A percentile compares a stretch with the other conserved stretches of the same genome.
Evolutionary conservation across 805 yeast genomes (phyloP).

Genomic region (Saccharomycopsis capsularis): DNA sequence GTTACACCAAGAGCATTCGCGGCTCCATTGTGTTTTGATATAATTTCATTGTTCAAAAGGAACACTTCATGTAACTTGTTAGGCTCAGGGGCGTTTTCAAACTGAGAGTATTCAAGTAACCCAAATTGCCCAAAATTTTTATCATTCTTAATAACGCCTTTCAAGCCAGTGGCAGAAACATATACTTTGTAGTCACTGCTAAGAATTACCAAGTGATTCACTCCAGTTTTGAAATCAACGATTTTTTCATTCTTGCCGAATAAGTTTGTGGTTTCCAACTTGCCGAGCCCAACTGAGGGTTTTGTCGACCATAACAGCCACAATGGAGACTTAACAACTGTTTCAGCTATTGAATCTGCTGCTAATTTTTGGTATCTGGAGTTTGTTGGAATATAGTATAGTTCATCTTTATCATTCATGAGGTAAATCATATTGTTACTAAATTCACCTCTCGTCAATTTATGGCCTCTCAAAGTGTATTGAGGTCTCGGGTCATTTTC

Average conservation of each 20-base stretch:
- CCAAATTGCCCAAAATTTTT: slow-evolving; percentile 76
- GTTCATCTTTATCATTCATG: slow-evolving; percentile 32
- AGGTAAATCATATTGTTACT: slow-evolving; percentile 52
- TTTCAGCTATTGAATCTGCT: slow-evolving; percentile 21
- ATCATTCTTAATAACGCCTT: slow-evolving; percentile 29
- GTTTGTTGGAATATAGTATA: slow-evolving; percentile 30
- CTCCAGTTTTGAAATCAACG: slow-evolving; percentile 53
- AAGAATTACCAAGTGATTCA: slow-evolving; percentile 58
- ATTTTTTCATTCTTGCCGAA: slow-evolving; percentile 41
- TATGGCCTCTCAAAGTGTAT: slow-evolving; percentile 40
- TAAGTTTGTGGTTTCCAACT: slow-evolving; percentile 32
- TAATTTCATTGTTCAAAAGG: slow-evolving; percentile 44
- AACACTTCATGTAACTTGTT: slow-evolving; percentile 48
- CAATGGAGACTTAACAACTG: slow-evolving; percentile 35
- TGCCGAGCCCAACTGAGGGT: not conserved
- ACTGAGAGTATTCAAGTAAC: slow-evolving; percentile 63
- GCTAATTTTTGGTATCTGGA: slow-evolving; percentile 25
- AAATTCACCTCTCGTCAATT: slow-evolving; percentile 37
- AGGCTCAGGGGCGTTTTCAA: slow-evolving; percentile 44
- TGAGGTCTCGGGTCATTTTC: slow-evolving; percentile 28
- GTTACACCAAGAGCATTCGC: not conserved
- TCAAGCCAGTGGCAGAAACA: slow-evolving; percentile 51
- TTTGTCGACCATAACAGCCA: too few species aligned
- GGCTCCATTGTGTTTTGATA: not conserved
- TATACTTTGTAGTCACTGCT: slow-evolving; percentile 55